Evolutionary conservation across 768 basidiomycete species (phyloP).

Genomic region (Lactarius hengduanensis): DNA sequence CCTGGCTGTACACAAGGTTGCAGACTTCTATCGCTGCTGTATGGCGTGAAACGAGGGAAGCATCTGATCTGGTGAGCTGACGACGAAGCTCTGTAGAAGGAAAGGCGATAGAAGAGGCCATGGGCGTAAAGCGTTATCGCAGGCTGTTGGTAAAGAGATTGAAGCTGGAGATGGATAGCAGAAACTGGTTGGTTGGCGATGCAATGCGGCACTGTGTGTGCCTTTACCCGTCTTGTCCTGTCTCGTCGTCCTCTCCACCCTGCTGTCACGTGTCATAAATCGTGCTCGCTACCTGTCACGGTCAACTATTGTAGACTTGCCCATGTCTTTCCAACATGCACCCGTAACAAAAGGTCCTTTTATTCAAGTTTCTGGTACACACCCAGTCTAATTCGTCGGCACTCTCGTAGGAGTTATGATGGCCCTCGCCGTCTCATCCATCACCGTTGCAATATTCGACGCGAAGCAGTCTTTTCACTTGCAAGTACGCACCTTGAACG

Average conservation of each 20-base stretch:
- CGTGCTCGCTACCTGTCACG: background rate
- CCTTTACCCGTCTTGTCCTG: background rate
- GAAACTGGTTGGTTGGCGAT: background rate
- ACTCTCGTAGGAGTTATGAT: slow-evolving; percentile 68
- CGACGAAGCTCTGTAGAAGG: slow-evolving; percentile 17
- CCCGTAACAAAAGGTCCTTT: slow-evolving; percentile 73
- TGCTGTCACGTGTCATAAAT: slow-evolving; percentile 22
- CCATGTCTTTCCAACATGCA: slow-evolving; percentile 82
- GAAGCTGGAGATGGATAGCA: background rate
- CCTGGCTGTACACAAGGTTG: slow-evolving; percentile 63
- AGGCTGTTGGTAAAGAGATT: slow-evolving; percentile 33
- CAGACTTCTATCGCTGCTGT: slow-evolving; percentile 68
- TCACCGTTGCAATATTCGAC: slow-evolving; percentile 75
- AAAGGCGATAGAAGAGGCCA: slow-evolving; percentile 31
- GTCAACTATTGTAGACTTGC: too few relatives aligned
- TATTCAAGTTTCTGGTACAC: background rate
- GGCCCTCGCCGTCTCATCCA: slow-evolving; percentile 64
- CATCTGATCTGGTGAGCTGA: slow-evolving; percentile 20
- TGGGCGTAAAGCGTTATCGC: slow-evolving; percentile 35
- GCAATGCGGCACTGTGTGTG: background rate
- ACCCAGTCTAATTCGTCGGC: slow-evolving; percentile 9
- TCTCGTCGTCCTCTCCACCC: background rate
- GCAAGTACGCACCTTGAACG: slow-evolving; percentile 48
- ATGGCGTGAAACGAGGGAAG: slow-evolving; percentile 42
- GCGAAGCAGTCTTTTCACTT: slow-evolving; percentile 87